Percentiles rank a stretch among this genome's conserved stretches.
These are phyloP conservation scores for Lepiota brunneoincarnata DNA, from an alignment of 768 basidiomycete species.

Conservation along the genomic window DNA sequence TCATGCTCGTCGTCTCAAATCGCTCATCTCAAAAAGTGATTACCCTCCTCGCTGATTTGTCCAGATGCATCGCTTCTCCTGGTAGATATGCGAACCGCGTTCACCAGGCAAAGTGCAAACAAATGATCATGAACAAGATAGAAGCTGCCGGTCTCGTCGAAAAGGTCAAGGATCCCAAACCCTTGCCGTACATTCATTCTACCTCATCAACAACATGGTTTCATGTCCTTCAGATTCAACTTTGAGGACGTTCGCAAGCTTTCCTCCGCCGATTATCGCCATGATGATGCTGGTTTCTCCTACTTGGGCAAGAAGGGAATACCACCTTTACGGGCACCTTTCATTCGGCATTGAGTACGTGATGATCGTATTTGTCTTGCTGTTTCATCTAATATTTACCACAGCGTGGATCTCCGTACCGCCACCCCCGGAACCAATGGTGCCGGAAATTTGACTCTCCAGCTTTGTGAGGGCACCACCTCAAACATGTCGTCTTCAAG, in stretches of 20 bases:
- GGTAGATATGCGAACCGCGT: conserved; percentile 99
- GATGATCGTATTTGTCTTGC: conserved; percentile 9
- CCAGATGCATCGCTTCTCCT: conserved; percentile 93
- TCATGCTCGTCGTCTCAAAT: no score
- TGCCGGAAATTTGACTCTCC: conserved; percentile 72
- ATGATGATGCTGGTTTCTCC: conserved; percentile 90
- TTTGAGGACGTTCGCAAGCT: conserved; percentile 92
- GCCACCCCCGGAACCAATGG: conserved; percentile 96
- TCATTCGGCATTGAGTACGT: conserved; percentile 96
- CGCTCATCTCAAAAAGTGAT: conserved; percentile 93
- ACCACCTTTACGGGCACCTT: conserved; percentile 84
- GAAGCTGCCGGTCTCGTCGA: conserved; percentile 97
- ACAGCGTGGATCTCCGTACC: conserved; percentile 88
- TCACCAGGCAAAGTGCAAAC: conserved; percentile 98
- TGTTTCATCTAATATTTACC: conserved; percentile 19
- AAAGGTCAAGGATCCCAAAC: conserved; percentile 73
- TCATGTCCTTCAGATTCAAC: conserved; percentile 59
- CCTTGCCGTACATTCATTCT: conserved; percentile 43
- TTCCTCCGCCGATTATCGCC: conserved; percentile 96
- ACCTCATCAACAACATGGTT: background rate
- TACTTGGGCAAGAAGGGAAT: conserved; percentile 88
- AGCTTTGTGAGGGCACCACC: conserved; percentile 81
- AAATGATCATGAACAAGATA: conserved; percentile 99
- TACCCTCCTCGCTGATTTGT: background rate
- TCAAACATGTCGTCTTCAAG: conserved; percentile 90